Conservation (phyloP, 805 yeast species). For the Kodamaea neixiangensis region DNA sequence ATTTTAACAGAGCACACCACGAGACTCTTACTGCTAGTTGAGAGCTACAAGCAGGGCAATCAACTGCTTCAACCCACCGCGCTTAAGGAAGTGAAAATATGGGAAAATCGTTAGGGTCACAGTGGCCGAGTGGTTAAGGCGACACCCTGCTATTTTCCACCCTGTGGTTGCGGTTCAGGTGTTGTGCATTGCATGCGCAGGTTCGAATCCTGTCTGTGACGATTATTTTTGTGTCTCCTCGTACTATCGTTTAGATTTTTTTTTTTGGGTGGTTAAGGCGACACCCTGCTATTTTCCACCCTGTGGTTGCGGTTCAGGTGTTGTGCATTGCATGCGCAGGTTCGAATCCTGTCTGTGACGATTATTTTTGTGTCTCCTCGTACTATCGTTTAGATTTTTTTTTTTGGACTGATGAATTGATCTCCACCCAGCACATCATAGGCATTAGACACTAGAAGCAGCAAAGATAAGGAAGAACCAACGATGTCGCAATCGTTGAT, state of each 20-base stretch:
- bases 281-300: constrained; percentile 24
- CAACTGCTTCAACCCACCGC: no score
- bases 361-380: no score
- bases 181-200: constrained; percentile 49
- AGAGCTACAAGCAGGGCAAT: no score
- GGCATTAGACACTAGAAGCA: background rate
- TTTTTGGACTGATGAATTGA: background rate
- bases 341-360: constrained; percentile 57
- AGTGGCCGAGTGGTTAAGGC: constrained; percentile 42
- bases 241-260: background rate
- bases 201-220: constrained; percentile 57
- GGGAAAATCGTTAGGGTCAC: constrained; percentile 14
- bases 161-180: constrained; percentile 16
- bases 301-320: constrained; percentile 17
- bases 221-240: constrained; percentile 31
- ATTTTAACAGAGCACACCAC: no score
- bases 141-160: constrained; percentile 26
- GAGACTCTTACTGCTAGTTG: no score
- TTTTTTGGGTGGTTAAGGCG: constrained; percentile 21
- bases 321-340: constrained; percentile 50
- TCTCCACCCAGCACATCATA: background rate
- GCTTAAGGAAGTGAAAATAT: background rate
- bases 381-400: background rate
- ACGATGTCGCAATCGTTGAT: constrained; percentile 44
- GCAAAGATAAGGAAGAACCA: background rate